Evolutionary conservation across 139 green algal genomes (phyloP), one percentile per base, ranked within the genome.

Genomic region (Chlamydomonas eustigma): DNA sequence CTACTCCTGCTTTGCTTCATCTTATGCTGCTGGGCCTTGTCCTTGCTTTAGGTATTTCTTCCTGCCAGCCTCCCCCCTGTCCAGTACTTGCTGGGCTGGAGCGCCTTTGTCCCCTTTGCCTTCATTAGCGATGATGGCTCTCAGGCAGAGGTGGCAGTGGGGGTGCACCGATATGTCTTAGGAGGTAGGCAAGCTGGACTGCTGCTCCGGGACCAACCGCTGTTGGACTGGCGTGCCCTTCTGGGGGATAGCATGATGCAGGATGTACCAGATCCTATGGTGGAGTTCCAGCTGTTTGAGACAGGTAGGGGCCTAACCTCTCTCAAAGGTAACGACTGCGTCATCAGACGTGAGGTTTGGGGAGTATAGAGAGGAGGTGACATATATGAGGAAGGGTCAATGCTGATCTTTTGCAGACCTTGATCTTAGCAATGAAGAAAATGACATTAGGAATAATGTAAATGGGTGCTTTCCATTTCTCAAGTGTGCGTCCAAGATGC

Each of bases 141-240:
- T 50, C 32, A 72, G 66, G 32, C 66, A 25, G 51, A 80, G 75
- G 80, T 84, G 64, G 76, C 76, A 31, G 83, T 84, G 52, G 80
- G 80, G 37, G 73, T 82, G 74, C 80, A 84, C 83, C 73, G 74
- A 66, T 84, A 83, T 74, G 33, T 25, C 28, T 71, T 88, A 69
- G 12, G 51, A 34, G 31, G n/a, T 31, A 39, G 32, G 24, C 63
- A 51, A 1, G 2, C n/a, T 31, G 38, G 37, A 22, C 51, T 79
- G 50, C 12, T 83, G 68, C 65, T 85, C 31, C 78, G 83, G 5
- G 79, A 87, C 31, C 39, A 76, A 70, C 76, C 82, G 30, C 69
- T 64, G 30, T 69, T 88, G 4, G 79, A 90, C 73, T 90, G 85
- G 85, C 73, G 85, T 1, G 78, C 77, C 0, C 37, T 87, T 80